Conservation (phyloP, 768 basidiomycete species). For the Neoboletus brunneissimus region DNA sequence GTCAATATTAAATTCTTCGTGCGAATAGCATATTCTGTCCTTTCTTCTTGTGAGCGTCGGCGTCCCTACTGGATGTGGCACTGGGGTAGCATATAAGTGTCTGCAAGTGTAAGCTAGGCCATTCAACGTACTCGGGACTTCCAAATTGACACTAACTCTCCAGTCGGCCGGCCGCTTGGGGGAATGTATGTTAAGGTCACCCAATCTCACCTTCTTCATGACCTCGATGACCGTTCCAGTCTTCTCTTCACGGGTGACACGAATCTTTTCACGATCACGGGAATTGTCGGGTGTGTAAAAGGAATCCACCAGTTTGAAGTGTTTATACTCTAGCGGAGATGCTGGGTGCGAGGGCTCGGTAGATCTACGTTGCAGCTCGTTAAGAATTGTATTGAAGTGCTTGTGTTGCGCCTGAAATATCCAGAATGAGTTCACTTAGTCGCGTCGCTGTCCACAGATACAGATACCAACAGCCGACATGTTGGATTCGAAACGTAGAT, state of each 20-base stretch:
- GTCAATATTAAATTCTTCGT: constrained; percentile 92
- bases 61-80: constrained; percentile 63
- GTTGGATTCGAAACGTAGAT: constrained; percentile 84
- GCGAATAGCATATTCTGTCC: constrained; percentile 89
- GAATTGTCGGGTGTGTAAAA: constrained; percentile 57
- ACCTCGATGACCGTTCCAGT: constrained; percentile 60
- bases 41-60: constrained; percentile 68
- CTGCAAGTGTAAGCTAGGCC: neutral
- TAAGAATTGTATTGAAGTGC: constrained; percentile 84
- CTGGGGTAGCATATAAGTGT: constrained; percentile 35
- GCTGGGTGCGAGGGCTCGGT: constrained; percentile 48
- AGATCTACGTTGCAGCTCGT: constrained; percentile 65
- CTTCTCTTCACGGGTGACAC: constrained; percentile 83
- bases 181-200: constrained; percentile 82
- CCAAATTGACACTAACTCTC: constrained; percentile 90
- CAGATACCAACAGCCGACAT: constrained; percentile 74
- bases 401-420: constrained; percentile 73
- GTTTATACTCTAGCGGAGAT: constrained; percentile 67
- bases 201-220: constrained; percentile 79
- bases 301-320: constrained; percentile 74
- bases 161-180: constrained; percentile 86
- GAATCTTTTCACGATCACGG: constrained; percentile 54
- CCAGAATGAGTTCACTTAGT: constrained; percentile 11
- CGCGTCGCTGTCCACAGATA: constrained; percentile 1
- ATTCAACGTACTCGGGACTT: constrained; percentile 69